These are phyloP conservation scores for Eimeria zaria DNA, from an alignment of 169 alveolate genomes.

Conservation along the genomic window DNA sequence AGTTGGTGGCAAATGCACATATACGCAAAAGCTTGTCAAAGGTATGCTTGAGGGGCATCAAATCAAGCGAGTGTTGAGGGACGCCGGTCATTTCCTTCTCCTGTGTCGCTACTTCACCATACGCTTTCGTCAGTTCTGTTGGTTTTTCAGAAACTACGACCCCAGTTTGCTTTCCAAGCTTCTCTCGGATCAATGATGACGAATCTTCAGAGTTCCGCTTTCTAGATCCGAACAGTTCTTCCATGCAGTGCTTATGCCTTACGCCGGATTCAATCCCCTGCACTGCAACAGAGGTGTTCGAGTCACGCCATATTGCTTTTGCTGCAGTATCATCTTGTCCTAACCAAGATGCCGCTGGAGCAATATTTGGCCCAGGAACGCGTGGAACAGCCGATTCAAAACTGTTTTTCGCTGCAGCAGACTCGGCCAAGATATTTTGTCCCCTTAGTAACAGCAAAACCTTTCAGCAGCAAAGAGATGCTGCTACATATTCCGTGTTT, in stretches of 20 bases:
- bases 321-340: not conserved
- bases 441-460: constrained; percentile 65
- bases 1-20: constrained; percentile 39
- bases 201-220: constrained; percentile 53
- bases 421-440: constrained; percentile 58
- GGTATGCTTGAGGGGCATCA: constrained; percentile 10
- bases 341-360: constrained; percentile 26
- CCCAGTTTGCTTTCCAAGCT: constrained; percentile 60
- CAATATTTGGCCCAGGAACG: not conserved
- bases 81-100: not conserved
- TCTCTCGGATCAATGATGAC: constrained; percentile 52
- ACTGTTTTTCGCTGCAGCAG: constrained; percentile 68
- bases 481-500: constrained; percentile 49
- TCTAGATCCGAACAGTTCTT: constrained; percentile 17
- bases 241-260: constrained; percentile 69
- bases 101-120: not conserved
- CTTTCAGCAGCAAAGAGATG: not conserved
- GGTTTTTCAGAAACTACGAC: constrained; percentile 13
- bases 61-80: not conserved
- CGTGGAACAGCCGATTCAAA: constrained; percentile 69
- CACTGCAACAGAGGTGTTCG: constrained; percentile 71
- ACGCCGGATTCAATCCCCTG: constrained; percentile 48
- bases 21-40: constrained; percentile 18
- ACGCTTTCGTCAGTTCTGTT: not conserved
- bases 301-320: not conserved